phyloP scores from a whole-genome alignment of 225 moss, liverwort and hornwort genomes.

The Pleurozium schreberi region DNA sequence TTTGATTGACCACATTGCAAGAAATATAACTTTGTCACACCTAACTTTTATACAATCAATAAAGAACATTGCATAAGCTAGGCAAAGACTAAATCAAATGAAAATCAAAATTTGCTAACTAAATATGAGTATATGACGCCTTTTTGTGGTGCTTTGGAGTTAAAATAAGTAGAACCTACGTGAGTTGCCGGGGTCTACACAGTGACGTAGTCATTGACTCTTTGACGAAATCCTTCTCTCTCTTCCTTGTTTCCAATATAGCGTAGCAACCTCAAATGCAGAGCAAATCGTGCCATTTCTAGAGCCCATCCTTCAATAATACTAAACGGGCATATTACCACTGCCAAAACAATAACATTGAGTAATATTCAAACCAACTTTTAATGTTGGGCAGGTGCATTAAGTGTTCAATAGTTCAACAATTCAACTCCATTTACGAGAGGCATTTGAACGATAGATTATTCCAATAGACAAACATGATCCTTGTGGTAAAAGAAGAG shows the following conservation, averaged over 20 bases:
- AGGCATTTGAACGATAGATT: background rate
- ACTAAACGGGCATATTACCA: conserved; percentile 80
- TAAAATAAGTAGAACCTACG: conserved; percentile 14
- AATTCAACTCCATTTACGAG: background rate
- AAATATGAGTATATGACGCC: background rate
- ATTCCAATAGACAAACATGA: background rate
- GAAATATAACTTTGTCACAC: background rate
- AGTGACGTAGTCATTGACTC: conserved; percentile 40
- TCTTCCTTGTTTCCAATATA: conserved; percentile 71
- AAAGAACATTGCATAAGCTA: background rate
- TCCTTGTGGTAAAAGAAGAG: background rate
- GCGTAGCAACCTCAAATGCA: conserved; percentile 41
- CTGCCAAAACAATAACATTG: conserved; percentile 23
- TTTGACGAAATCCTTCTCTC: conserved; percentile 47
- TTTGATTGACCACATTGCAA: background rate
- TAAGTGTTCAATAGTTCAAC: background rate
- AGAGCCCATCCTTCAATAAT: conserved; percentile 91
- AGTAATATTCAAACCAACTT: background rate
- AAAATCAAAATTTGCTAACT: background rate
- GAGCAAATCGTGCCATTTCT: conserved; percentile 67
- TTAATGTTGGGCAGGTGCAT: background rate
- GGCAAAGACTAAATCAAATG: background rate
- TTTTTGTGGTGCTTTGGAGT: background rate
- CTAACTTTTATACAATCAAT: background rate
- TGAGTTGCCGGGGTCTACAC: conserved; percentile 26